Percentiles rank a stretch among this genome's conserved stretches.
phyloP scores from a whole-genome alignment of 1,139 yeast species.

The Sugiyamaella castrensis region DNA sequence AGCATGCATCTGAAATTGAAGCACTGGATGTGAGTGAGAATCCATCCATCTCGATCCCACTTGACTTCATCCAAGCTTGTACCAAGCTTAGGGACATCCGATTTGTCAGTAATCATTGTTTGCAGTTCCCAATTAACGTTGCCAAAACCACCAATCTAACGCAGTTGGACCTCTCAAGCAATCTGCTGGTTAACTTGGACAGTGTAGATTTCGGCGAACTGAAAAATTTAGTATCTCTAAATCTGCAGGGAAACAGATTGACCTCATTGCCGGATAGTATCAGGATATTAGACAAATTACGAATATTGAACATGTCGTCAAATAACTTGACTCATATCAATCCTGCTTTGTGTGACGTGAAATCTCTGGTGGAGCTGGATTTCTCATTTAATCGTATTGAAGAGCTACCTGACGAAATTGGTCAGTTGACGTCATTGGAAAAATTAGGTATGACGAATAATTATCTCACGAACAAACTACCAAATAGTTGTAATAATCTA shows the following conservation, averaged over 20 bases:
- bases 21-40: conserved; percentile 81
- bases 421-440: conserved; percentile 56
- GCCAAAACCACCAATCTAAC: conserved; percentile 65
- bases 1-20: conserved; percentile 78
- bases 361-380: conserved; percentile 64
- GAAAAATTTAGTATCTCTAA: conserved; percentile 30
- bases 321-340: conserved; percentile 73
- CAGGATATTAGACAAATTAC: conserved; percentile 53
- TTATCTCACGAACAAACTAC: conserved; percentile 55
- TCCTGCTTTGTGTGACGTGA: conserved; percentile 60
- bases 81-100: conserved; percentile 63
- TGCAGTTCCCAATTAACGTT: conserved; percentile 69
- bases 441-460: conserved; percentile 77
- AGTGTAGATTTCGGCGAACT: conserved; percentile 33
- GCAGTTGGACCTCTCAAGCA: conserved; percentile 57
- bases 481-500: conserved; percentile 52
- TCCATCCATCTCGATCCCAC: conserved; percentile 79
- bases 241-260: conserved; percentile 69
- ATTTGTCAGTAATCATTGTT: conserved; percentile 71
- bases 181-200: conserved; percentile 35
- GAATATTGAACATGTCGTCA: conserved; percentile 70
- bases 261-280: conserved; percentile 62
- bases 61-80: conserved; percentile 83
- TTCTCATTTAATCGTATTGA: conserved; percentile 76
- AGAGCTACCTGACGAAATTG: conserved; percentile 58